phyloP scores from a whole-genome alignment of 305 asterid genomes.

The Fraxinus floribunda region DNA sequence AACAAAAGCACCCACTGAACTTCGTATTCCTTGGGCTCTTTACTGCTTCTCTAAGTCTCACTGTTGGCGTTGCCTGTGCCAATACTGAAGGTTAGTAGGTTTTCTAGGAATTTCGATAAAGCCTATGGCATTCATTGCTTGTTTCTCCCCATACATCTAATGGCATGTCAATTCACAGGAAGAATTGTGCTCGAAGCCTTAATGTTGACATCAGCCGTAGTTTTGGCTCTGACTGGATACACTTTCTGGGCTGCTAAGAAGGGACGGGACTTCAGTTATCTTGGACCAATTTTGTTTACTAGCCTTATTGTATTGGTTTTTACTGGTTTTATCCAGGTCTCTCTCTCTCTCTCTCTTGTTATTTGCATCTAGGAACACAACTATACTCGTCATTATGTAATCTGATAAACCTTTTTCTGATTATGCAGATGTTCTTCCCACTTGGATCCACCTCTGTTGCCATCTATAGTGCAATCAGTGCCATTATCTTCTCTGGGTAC shows the following conservation, averaged over 20 bases:
- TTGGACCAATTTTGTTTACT: conserved; percentile 91
- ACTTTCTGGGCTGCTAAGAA: conserved; percentile 97
- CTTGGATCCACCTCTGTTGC: conserved; percentile 68
- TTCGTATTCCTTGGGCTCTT: conserved; percentile 86
- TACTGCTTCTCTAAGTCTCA: conserved; percentile 72
- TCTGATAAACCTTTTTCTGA: conserved; percentile 3
- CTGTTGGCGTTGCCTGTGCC: conserved; percentile 89
- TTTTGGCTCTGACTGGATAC: conserved; percentile 78
- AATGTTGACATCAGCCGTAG: conserved; percentile 87
- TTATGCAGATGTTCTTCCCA: conserved; percentile 79
- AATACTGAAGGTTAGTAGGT: conserved; percentile 72
- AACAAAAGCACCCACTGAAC: conserved; percentile 92
- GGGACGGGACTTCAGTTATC: conserved; percentile 88
- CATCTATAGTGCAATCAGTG: conserved; percentile 64
- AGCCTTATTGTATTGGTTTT: conserved; percentile 73
- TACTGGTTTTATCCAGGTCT: conserved; percentile 82
- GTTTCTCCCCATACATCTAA: conserved; percentile 4
- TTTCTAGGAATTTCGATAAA: conserved; percentile 3
- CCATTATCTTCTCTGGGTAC: conserved; percentile 88
- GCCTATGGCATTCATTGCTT: conserved; percentile 3
- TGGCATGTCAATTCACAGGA: conserved; percentile 44
- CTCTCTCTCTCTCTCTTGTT: not conserved
- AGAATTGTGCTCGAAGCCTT: conserved; percentile 83
- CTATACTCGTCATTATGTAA: not conserved
- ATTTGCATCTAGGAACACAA: not conserved